Base-by-base conservation (phyloP, 257 asterid species). In the Nicotiana undulata region DNA sequence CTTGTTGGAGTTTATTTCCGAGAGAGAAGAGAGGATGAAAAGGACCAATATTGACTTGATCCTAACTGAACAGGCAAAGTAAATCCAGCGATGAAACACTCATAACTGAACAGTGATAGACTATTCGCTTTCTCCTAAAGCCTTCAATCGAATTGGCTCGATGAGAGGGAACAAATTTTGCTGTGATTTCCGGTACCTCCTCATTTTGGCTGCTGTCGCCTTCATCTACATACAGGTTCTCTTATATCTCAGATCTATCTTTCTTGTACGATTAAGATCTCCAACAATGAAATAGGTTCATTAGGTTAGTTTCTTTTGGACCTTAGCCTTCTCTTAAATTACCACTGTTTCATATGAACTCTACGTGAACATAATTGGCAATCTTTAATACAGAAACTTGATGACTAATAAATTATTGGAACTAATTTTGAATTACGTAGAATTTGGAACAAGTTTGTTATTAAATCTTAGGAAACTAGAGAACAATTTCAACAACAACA, bases 161-260 rank as follows among this genome's bases (percentile, higher is more conserved):
- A 72, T 72, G 78, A 72, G 78, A 72, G 75, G 87, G 56, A 40
- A 68, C 77, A 88, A 83, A 83, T 89, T 91, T 88, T 80, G 77
- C 34, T 91, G 91, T 85, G 93, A 92, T 86, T 89, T 86, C 75
- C 93, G 97, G 59, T 94, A 86, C 87, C 91, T 94, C 80, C 92
- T 94, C 84, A 88, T 94, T 84, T 2, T 90, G 51, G 89, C 90
- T 75, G 94, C 87, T 63, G 63, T 94, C 59, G 95, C 97, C 18
- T 94, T 94, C 91, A 85, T 94, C 83, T 94, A 91, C 91, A 86
- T 91, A 75, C 98, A 94, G 98, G 98, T 93, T 17, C 40, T n/a
- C 2, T n/a, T 4, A 11, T 63, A 40, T 13, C 3, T 61, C 46
- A 37, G 20, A 78, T 59, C 82, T 76, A 31, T 37, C 26, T 11